Evolutionary conservation across 1,284 basidiomycete species (phyloP), one percentile per base, ranked within the genome.

Genomic region (Chiua sp.): DNA sequence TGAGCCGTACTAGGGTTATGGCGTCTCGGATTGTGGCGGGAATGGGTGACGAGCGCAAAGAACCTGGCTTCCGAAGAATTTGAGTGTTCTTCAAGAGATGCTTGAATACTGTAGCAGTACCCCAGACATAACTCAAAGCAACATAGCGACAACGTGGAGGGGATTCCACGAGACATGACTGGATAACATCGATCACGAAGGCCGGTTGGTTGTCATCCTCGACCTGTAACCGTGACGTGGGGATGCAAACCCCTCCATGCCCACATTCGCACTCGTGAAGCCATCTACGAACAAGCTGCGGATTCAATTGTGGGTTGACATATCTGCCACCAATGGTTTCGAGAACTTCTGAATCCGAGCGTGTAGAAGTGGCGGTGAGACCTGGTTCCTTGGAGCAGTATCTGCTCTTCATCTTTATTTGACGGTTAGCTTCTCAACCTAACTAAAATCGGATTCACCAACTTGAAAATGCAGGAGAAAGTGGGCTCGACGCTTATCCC

Each of bases 41-140:
- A 37, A 69, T 57, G 7, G 55, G 55, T 7, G 59, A 47, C 4
- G 53, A 65, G 3, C 20, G 37, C 10, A 67, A 15, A 16, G 61
- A 67, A 35, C 7, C 7, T 1, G 30, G 16, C 23, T 53, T 54
- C 48, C 62, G 65, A 32, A 68, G 50, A 7, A 57, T 48, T 28
- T 33, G 23, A 8, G 61, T 59, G n/a, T 65, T 65, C 35, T 57
- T 46, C 18, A 16, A n/a, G 35, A 65, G 55, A 50, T 67, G 65
- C 6, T 12, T 58, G 54, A 68, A 57, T n/a, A 69, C 59, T 6
- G 61, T 20, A 28, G 50, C 39, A 16, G 28, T 57, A 3, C 63
- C 63, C 68, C 68, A 68, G 30, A 72, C 63, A 23, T 68, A 63
- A 55, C 69, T 65, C 7, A 72, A 49, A 22, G 59, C n/a, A 23